phyloP scores from a whole-genome alignment of 805 yeast genomes.

The Ogataea nitratoaversa region DNA sequence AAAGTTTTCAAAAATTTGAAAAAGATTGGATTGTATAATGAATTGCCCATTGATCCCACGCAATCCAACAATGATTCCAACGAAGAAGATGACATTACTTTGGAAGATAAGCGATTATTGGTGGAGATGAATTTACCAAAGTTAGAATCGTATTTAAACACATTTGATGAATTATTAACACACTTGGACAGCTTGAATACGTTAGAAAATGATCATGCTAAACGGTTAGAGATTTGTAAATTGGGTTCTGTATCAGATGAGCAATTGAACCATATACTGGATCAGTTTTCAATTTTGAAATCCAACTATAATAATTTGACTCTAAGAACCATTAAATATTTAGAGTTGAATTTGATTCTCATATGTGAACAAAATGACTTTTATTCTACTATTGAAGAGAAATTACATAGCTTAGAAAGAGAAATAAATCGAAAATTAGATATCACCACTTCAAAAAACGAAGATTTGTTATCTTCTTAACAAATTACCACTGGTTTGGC shows the following conservation, averaged over 20 bases:
- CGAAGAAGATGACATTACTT: background rate
- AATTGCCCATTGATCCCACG: background rate
- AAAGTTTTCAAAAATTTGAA: conserved; percentile 6
- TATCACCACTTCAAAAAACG: background rate
- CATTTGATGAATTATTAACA: conserved; percentile 11
- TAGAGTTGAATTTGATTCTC: conserved; percentile 16
- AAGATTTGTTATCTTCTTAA: background rate
- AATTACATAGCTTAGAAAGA: background rate
- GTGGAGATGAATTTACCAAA: conserved; percentile 9
- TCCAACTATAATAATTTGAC: conserved; percentile 11
- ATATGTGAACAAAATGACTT: conserved; percentile 17
- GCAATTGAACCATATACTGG: conserved; percentile 4
- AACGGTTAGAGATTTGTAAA: conserved; percentile 3
- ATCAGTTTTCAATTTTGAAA: conserved; percentile 6
- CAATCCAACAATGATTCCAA: background rate
- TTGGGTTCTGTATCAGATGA: conserved; percentile 5
- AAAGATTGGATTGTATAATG: conserved; percentile 1
- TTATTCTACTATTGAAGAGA: conserved; percentile 8
- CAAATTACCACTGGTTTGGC: no score
- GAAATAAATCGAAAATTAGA: background rate
- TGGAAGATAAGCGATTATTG: conserved; percentile 12
- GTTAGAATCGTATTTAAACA: conserved; percentile 5
- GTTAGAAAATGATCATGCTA: conserved; percentile 10
- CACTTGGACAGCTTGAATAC: conserved; percentile 4
- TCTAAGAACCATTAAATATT: conserved; percentile 13